A percentile compares a stretch with the other conserved stretches of the same genome.
Evolutionary conservation across 1,139 yeast genomes (phyloP).

Genomic region (Lodderomyces margitis): DNA sequence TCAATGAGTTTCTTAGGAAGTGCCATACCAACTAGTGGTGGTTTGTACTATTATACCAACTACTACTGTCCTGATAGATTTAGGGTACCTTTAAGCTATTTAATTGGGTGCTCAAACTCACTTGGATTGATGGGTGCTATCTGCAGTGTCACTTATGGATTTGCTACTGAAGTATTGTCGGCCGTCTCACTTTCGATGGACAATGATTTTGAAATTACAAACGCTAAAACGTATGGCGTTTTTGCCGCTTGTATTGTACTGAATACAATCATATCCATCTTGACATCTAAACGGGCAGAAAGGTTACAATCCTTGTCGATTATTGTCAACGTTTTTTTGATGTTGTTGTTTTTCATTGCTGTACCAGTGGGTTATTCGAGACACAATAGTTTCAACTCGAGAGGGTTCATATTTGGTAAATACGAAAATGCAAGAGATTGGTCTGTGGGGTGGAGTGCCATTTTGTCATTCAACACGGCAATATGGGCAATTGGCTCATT

Average conservation of each 20-base stretch:
- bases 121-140: conserved; percentile 35
- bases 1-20: conserved; percentile 64
- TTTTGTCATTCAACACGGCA: conserved; percentile 58
- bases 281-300: conserved; percentile 59
- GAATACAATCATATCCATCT: conserved; percentile 35
- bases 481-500: conserved; percentile 67
- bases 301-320: conserved; percentile 58
- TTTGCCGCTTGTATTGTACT: conserved; percentile 32
- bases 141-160: conserved; percentile 37
- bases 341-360: conserved; percentile 58
- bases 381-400: conserved; percentile 45
- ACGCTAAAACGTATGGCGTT: conserved; percentile 32
- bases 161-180: conserved; percentile 33
- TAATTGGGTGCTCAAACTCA: conserved; percentile 45
- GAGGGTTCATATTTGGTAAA: conserved; percentile 51
- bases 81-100: conserved; percentile 32
- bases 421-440: conserved; percentile 43
- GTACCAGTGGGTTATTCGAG: conserved; percentile 61
- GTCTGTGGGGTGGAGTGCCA: conserved; percentile 33
- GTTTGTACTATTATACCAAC: conserved; percentile 57
- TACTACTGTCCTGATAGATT: conserved; percentile 30
- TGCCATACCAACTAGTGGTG: conserved; percentile 70
- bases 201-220: conserved; percentile 30
- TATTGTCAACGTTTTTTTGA: conserved; percentile 51
- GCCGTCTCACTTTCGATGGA: conserved; percentile 30